Conservation (phyloP, 1,284 basidiomycete species). For the Sparassis latifolia region DNA sequence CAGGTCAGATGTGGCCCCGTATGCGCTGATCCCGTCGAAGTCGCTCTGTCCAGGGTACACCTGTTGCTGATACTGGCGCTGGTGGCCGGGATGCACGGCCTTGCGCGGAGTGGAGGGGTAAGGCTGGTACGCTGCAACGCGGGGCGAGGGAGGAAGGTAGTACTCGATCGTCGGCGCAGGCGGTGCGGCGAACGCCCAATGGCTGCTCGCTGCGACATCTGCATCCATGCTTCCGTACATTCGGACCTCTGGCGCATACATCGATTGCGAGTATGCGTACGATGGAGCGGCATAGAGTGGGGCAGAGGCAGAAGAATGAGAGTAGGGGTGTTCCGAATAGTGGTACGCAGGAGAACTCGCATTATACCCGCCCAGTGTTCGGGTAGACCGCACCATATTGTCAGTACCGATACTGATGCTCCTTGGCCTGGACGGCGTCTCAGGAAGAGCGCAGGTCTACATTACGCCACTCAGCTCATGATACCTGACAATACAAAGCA, state of each 20-base stretch:
- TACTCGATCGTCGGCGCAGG: constrained; percentile 15
- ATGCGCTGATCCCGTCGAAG: not conserved
- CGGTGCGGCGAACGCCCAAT: constrained; percentile 15
- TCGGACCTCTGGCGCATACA: not conserved
- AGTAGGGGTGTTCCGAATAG: constrained; percentile 10
- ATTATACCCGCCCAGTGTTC: constrained; percentile 4
- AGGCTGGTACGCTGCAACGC: constrained; percentile 2
- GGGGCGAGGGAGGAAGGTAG: constrained; percentile 8
- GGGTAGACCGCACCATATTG: constrained; percentile 5
- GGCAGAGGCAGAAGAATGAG: constrained; percentile 4
- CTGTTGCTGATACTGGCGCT: constrained; percentile 2
- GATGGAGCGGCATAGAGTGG: constrained; percentile 8
- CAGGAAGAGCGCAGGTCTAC: constrained; percentile 7
- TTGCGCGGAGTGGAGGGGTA: constrained; percentile 4
- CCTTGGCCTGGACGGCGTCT: constrained; percentile 20
- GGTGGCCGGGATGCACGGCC: not conserved
- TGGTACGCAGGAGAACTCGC: constrained; percentile 5
- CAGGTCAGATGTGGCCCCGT: not conserved
- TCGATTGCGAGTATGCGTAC: not conserved
- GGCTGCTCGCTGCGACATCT: constrained; percentile 1
- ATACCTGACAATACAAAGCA: not conserved
- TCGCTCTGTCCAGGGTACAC: not conserved
- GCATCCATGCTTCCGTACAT: constrained; percentile 3
- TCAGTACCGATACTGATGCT: constrained; percentile 19
- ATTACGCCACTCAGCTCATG: not conserved